Evolutionary conservation across 1,284 basidiomycete species (phyloP).

Genomic region (Cutaneotrichosporon cyanovorans): DNA sequence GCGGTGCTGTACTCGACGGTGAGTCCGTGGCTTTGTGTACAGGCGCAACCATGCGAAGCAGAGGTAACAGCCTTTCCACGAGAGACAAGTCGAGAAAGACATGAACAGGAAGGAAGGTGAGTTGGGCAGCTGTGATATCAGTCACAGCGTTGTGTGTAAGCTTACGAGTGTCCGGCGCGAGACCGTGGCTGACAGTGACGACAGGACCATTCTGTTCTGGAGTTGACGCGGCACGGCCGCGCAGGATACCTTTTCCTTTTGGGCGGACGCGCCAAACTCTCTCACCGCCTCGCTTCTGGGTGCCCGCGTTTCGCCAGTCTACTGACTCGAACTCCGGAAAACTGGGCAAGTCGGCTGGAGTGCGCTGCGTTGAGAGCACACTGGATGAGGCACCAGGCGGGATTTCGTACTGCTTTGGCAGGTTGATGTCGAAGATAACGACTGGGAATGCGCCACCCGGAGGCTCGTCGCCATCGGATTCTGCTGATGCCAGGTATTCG

Average conservation of each 20-base stretch:
- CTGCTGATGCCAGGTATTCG: slow-evolving; percentile 28
- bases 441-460: slow-evolving; percentile 41
- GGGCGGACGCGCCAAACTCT: slow-evolving; percentile 35
- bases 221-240: slow-evolving; percentile 14
- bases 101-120: slow-evolving; percentile 56
- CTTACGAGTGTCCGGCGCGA: slow-evolving; percentile 5
- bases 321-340: slow-evolving; percentile 38
- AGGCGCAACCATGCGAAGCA: slow-evolving; percentile 32
- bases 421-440: slow-evolving; percentile 39
- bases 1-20: neutral
- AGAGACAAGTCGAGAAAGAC: slow-evolving; percentile 63
- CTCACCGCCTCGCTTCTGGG: slow-evolving; percentile 27
- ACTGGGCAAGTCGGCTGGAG: slow-evolving; percentile 4
- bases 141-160: slow-evolving; percentile 15
- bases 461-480: slow-evolving; percentile 17
- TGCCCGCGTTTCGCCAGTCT: slow-evolving; percentile 41
- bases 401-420: slow-evolving; percentile 37
- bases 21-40: neutral
- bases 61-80: slow-evolving; percentile 43
- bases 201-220: slow-evolving; percentile 17
- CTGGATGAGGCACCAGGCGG: slow-evolving; percentile 18
- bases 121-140: slow-evolving; percentile 20
- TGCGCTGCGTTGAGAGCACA: slow-evolving; percentile 5
- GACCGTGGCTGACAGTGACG: slow-evolving; percentile 15
- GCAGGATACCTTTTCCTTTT: slow-evolving; percentile 29